Conservation (phyloP, 768 basidiomycete genomes). For the Symmetrospora coprosmae region DNA sequence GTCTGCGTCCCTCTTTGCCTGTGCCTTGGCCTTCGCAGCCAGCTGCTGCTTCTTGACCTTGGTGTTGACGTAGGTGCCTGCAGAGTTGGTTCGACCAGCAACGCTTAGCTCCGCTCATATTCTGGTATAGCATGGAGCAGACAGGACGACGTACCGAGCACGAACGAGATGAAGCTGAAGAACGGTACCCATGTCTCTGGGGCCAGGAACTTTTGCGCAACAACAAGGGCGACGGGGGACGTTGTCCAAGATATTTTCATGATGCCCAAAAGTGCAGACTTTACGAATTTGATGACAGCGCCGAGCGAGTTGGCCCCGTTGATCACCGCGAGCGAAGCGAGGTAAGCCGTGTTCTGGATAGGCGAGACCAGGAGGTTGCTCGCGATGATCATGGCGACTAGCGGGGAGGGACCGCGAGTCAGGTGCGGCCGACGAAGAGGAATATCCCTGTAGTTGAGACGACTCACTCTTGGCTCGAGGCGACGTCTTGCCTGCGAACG, state of each 20-base stretch:
- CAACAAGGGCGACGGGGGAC: slow-evolving; percentile 4
- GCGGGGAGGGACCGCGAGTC: no score
- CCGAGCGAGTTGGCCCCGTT: slow-evolving; percentile 57
- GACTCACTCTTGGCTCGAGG: slow-evolving; percentile 47
- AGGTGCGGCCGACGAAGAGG: neutral
- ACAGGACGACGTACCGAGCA: slow-evolving; percentile 42
- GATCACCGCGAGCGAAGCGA: slow-evolving; percentile 67
- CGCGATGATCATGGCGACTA: slow-evolving; percentile 50
- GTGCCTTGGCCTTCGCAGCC: slow-evolving; percentile 7
- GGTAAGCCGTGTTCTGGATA: slow-evolving; percentile 56
- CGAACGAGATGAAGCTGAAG: slow-evolving; percentile 64
- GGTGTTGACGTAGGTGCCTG: slow-evolving; percentile 9
- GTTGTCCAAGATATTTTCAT: slow-evolving; percentile 46
- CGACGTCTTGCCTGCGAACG: slow-evolving; percentile 59
- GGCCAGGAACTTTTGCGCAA: slow-evolving; percentile 18
- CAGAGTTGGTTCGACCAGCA: neutral
- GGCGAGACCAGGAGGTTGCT: slow-evolving; percentile 65
- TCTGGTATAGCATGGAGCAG: no score
- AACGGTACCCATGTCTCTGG: slow-evolving; percentile 71
- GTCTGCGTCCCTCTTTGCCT: slow-evolving; percentile 19
- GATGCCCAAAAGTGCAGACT: neutral
- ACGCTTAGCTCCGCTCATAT: neutral
- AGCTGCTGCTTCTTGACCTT: slow-evolving; percentile 15
- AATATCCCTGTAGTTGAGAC: neutral
- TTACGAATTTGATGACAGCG: slow-evolving; percentile 41